Conservation (phyloP, 1,284 basidiomycete genomes). For the Cutaneotrichosporon daszewskae region DNA sequence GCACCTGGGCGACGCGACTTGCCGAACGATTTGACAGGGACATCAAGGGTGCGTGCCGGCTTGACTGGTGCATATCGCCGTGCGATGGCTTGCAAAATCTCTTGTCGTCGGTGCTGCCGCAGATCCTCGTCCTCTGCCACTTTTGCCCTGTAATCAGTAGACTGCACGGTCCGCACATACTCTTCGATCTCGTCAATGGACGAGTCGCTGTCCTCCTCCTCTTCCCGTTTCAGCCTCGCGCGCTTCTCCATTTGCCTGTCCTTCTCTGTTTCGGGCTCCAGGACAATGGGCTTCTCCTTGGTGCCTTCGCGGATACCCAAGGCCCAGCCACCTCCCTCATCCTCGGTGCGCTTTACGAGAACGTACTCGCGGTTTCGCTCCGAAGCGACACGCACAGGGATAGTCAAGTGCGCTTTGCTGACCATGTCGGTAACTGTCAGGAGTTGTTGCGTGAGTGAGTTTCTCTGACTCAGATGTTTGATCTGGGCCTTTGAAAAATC, state of each 20-base stretch:
- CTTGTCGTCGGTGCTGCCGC: constrained; percentile 59
- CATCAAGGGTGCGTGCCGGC: background rate
- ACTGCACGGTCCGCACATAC: background rate
- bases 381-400: constrained; percentile 87
- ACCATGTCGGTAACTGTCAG: constrained; percentile 89
- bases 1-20: constrained; percentile 22
- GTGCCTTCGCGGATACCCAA: constrained; percentile 78
- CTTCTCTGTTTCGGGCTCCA: constrained; percentile 47
- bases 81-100: constrained; percentile 62
- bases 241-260: constrained; percentile 13
- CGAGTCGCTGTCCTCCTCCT: constrained; percentile 24
- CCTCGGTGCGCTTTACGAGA: constrained; percentile 76
- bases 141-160: constrained; percentile 6
- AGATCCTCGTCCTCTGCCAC: constrained; percentile 58
- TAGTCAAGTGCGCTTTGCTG: constrained; percentile 74
- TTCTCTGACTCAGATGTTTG: constrained; percentile 79
- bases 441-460: constrained; percentile 90
- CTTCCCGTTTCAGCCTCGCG: background rate
- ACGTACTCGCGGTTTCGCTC: constrained; percentile 92
- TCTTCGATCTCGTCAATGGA: constrained; percentile 10
- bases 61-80: constrained; percentile 53
- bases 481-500: constrained; percentile 97
- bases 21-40: background rate
- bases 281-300: constrained; percentile 74
- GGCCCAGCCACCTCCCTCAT: constrained; percentile 82